phyloP scores from a whole-genome alignment of 306 rosid genomes.

The Vigna nakashimae region DNA sequence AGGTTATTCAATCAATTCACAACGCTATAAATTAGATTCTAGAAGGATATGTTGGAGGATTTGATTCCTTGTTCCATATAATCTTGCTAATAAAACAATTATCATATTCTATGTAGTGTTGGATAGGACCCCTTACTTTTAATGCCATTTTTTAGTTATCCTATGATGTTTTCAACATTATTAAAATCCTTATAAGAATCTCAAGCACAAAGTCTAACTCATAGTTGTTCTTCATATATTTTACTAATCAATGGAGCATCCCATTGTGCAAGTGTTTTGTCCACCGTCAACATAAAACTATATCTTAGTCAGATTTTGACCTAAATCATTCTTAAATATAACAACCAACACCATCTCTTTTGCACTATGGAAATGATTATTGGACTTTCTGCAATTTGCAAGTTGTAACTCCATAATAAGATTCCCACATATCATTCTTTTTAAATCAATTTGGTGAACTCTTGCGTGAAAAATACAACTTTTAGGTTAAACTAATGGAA shows the following conservation, averaged over 20 bases:
- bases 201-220: constrained; percentile 43
- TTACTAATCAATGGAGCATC: neutral
- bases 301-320: constrained; percentile 39
- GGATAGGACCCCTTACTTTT: constrained; percentile 29
- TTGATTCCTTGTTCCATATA: constrained; percentile 45
- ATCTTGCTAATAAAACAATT: constrained; percentile 30
- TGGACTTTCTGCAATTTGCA: constrained; percentile 38
- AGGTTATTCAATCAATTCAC: constrained; percentile 1
- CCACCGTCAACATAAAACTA: constrained; percentile 47
- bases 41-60: constrained; percentile 46
- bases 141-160: constrained; percentile 12
- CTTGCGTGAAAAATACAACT: constrained; percentile 8
- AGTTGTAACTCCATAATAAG: constrained; percentile 42
- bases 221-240: constrained; percentile 7
- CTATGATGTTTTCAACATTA: constrained; percentile 30
- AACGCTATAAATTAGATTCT: constrained; percentile 17
- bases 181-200: constrained; percentile 30
- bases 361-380: constrained; percentile 6
- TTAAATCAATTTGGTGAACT: neutral
- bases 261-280: constrained; percentile 32
- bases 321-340: constrained; percentile 4
- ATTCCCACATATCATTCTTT: constrained; percentile 15
- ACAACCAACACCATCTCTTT: constrained; percentile 2
- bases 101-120: constrained; percentile 28
- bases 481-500: constrained; percentile 32